A percentile compares a stretch with the other conserved stretches of the same genome.
Evolutionary conservation across 495 filamentous ascomycete species (phyloP).

Genomic region (Bathelium albidoporum): DNA sequence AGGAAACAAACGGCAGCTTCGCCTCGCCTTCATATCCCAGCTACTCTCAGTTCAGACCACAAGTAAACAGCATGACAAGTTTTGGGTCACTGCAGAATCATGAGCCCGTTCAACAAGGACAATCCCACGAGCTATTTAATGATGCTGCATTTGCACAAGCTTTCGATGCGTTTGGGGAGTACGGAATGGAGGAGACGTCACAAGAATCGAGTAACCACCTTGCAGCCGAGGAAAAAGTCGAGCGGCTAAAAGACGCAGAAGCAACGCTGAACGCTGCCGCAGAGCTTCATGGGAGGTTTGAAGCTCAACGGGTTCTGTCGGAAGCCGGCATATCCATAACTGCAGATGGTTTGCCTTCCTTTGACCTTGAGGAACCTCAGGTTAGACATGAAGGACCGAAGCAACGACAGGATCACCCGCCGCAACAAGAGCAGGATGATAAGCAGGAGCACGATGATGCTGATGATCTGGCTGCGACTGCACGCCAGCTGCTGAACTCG

Average conservation of each 20-base stretch:
- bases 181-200: slow-evolving; percentile 10
- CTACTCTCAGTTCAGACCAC: neutral
- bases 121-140: slow-evolving; percentile 41
- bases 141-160: slow-evolving; percentile 56
- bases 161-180: slow-evolving; percentile 38
- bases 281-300: neutral
- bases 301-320: neutral
- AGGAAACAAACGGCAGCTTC: neutral
- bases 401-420: slow-evolving; percentile 9
- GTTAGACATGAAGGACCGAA: neutral
- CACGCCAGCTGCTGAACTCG: slow-evolving; percentile 59
- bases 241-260: neutral
- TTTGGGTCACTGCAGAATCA: neutral
- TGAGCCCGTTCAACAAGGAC: neutral
- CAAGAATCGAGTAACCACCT: neutral
- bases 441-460: slow-evolving; percentile 32
- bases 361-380: neutral
- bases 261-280: neutral
- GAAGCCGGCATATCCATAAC: neutral
- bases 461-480: slow-evolving; percentile 61
- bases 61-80: neutral
- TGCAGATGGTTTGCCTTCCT: neutral
- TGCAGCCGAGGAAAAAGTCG: neutral
- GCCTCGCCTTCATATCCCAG: neutral
- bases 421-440: slow-evolving; percentile 19